Conservation (phyloP, 1,284 basidiomycete genomes). For the Trametes versicolor region DNA sequence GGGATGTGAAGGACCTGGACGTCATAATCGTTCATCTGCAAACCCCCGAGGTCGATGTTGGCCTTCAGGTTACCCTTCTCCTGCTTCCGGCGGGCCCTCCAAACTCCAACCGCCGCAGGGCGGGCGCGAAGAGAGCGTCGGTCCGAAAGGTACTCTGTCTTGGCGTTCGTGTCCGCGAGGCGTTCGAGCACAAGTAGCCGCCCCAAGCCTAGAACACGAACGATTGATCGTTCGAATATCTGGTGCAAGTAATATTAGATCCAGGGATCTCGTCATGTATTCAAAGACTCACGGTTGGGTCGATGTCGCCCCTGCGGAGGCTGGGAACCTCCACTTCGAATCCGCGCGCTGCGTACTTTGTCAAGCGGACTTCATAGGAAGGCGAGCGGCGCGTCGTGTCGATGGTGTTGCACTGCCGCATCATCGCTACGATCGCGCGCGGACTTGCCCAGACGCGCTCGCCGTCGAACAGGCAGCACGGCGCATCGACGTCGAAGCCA, state of each 20-base stretch:
- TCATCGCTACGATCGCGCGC: constrained; percentile 62
- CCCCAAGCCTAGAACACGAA: constrained; percentile 63
- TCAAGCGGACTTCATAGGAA: constrained; percentile 68
- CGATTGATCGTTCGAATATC: constrained; percentile 69
- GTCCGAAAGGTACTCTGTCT: constrained; percentile 55
- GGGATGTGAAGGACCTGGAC: constrained; percentile 65
- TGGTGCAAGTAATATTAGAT: constrained; percentile 31
- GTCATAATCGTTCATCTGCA: constrained; percentile 70
- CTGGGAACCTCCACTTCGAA: constrained; percentile 66
- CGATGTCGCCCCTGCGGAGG: constrained; percentile 58
- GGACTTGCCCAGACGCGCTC: constrained; percentile 65
- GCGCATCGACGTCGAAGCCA: constrained; percentile 69
- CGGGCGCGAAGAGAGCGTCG: constrained; percentile 60
- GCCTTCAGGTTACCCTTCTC: constrained; percentile 64
- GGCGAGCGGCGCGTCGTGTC: constrained; percentile 67
- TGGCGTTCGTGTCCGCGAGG: constrained; percentile 51
- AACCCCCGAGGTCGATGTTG: constrained; percentile 49
- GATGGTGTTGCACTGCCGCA: constrained; percentile 68
- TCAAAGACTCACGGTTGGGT: constrained; percentile 58
- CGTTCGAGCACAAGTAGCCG: constrained; percentile 68
- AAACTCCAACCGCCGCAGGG: constrained; percentile 42
- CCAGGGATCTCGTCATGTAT: neutral
- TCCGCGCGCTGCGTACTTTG: constrained; percentile 61
- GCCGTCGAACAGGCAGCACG: constrained; percentile 66
- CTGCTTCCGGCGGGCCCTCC: constrained; percentile 40